Base-by-base conservation (phyloP, 2,329 filamentous ascomycete species). In the Trichophaea hybrida region DNA sequence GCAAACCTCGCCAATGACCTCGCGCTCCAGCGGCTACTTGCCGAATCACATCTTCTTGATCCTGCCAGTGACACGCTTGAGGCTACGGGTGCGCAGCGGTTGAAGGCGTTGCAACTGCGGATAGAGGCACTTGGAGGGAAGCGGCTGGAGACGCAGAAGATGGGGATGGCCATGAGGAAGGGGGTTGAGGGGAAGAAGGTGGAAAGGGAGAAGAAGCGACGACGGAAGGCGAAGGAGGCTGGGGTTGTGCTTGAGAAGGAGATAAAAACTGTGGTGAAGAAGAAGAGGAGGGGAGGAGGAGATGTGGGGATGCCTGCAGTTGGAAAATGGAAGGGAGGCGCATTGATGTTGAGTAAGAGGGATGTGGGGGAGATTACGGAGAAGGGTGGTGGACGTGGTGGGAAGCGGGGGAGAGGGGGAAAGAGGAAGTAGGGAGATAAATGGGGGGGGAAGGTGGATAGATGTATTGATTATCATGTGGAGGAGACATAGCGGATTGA, bases 1-100 rank as follows among this genome's bases (percentile, higher is more conserved):
- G 72, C 75, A 8, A 85, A 94, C 63, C 78, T 97, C 15, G 89
- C 90, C 71, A 90, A 96, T 72, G 93, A 97, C 72, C 82, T 95
- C 57, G 90, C 88, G 43, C 82, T 98, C 12, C 91, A 96, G 72
- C 84, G 89, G 51, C 82, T 98, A 44, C 81, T 98, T 60, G 80
- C 84, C 67, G 93, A 98, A 76, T 96, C 90, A 0, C 89, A 95
- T 73, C 83, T 97, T 62, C 82, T 97, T 59, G 79, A 82, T 52
- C 75, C 79, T 0, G 74, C 75, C 33, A 70, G 73, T 13, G 68
- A 74, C 49, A 70, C 73, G 44, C 70, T 70, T 72, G 55, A 75
- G 71, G 57, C 71, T 34, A 74, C 75, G 2, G 90, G 90, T 57
- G 83, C 82, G 68, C 85, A 85, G 67, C 81, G 90, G 35, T 82